phyloP scores from a whole-genome alignment of 805 yeast genomes.

The Ogataea allantospora region DNA sequence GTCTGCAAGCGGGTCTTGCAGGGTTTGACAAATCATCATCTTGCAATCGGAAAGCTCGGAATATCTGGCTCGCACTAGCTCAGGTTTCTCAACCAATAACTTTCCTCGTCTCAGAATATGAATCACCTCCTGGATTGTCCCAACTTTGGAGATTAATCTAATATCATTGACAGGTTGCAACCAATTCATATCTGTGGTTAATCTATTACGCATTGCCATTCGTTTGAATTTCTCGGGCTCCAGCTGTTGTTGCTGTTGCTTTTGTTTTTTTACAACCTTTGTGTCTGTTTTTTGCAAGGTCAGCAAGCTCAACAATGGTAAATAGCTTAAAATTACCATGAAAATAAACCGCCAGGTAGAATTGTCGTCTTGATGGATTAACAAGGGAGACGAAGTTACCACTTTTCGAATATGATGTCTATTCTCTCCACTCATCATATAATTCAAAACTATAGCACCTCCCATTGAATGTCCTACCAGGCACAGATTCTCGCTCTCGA shows the following conservation, averaged over 20 bases:
- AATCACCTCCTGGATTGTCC: slow-evolving; percentile 11
- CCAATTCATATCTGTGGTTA: slow-evolving; percentile 10
- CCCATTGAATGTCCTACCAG: slow-evolving; percentile 14
- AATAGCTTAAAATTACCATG: slow-evolving; percentile 9
- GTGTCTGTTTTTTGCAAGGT: slow-evolving; percentile 8
- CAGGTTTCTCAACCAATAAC: slow-evolving; percentile 1
- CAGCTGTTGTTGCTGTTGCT: slow-evolving; percentile 10
- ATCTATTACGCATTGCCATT: slow-evolving; percentile 7
- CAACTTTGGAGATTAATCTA: slow-evolving; percentile 10
- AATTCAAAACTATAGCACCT: slow-evolving; percentile 11
- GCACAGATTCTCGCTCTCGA: slow-evolving; percentile 4
- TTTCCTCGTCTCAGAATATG: slow-evolving; percentile 10
- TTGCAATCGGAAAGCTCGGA: slow-evolving; percentile 1
- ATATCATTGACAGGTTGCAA: slow-evolving; percentile 9
- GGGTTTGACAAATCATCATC: slow-evolving; percentile 11
- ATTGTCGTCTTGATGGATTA: slow-evolving; percentile 9
- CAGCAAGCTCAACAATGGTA: slow-evolving; percentile 8
- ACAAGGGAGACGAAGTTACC: slow-evolving; percentile 8
- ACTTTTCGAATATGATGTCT: slow-evolving; percentile 6
- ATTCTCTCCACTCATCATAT: slow-evolving; percentile 7
- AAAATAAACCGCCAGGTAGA: slow-evolving; percentile 5
- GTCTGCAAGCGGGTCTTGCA: slow-evolving; percentile 10
- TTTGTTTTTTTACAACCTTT: slow-evolving; percentile 4
- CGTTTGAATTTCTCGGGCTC: slow-evolving; percentile 1
- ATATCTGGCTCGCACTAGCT: neutral